Evolutionary conservation across 495 filamentous ascomycete species (phyloP).

Genomic region (Podospora appendiculata): DNA sequence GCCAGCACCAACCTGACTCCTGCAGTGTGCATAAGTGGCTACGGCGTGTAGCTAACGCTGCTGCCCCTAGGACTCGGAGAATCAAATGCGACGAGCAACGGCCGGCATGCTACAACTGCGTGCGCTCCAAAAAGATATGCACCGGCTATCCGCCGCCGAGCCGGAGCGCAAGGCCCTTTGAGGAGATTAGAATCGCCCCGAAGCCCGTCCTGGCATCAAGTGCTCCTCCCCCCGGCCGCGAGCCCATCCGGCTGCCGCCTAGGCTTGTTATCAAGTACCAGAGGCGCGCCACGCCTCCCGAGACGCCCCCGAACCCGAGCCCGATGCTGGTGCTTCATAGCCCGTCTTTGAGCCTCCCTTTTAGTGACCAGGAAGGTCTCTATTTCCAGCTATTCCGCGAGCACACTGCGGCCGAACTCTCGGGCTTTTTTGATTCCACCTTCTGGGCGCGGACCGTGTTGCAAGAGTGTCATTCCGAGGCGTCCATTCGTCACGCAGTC

Average conservation of each 20-base stretch:
- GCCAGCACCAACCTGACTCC: constrained; percentile 2
- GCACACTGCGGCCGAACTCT: constrained; percentile 49
- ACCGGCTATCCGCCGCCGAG: constrained; percentile 44
- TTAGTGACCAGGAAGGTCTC: constrained; percentile 38
- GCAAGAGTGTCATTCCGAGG: constrained; percentile 52
- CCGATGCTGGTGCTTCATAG: constrained; percentile 14
- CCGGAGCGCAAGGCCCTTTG: constrained; percentile 30
- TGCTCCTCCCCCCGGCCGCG: constrained; percentile 14
- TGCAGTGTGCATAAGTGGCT: background rate
- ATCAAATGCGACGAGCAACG: constrained; percentile 63
- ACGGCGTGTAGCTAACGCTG: constrained; percentile 3
- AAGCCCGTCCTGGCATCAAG: constrained; percentile 22
- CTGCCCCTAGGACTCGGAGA: constrained; percentile 42
- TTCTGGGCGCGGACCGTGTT: constrained; percentile 54
- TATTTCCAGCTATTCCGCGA: constrained; percentile 55
- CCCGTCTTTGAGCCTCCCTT: constrained; percentile 27
- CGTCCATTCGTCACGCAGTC: constrained; percentile 57
- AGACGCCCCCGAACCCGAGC: constrained; percentile 21
- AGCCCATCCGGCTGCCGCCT: constrained; percentile 16
- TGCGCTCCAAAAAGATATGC: constrained; percentile 41
- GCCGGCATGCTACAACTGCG: constrained; percentile 50
- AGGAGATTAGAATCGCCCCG: constrained; percentile 37
- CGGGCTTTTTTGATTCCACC: constrained; percentile 54
- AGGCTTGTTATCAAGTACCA: constrained; percentile 17
- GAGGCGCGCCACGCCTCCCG: constrained; percentile 23